Base-by-base conservation (phyloP, 768 basidiomycete genomes). In the Xanthoconium stramineum region DNA sequence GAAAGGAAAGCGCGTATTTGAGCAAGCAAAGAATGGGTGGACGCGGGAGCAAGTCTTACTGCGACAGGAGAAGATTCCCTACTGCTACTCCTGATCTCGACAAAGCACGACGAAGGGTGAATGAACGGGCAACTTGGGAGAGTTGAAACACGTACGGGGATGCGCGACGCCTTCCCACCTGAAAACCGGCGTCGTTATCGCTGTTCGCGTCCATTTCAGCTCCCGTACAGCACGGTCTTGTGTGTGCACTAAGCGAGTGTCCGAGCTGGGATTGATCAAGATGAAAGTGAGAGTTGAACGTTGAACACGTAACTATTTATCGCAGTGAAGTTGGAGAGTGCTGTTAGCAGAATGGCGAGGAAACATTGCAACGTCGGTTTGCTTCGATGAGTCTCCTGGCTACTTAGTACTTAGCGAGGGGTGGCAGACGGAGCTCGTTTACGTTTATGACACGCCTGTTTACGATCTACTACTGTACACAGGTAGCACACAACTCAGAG, bases 41-140 rank as follows among this genome's bases (percentile, higher is more conserved):
- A 33, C 11, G 29, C n/a, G 51, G 32, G 33, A n/a, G 39, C 35
- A n/a, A 20, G 48, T 66, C 78, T 65, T 57, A 82, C 81, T 57
- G 73, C 64, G 50, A 61, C 70, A 44, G 81, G 80, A 38, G 83
- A 83, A 20, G 80, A 80, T 58, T 83, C 83, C 49, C 81, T 73
- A 65, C 83, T 84, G 64, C 83, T 85, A 66, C 81, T 85, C 59
- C 83, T 85, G 55, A 19, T 49, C 56, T 47, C 57, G 56, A 63
- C 60, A 38, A 43, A 59, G 48, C 45, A 10, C 0, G 7, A 10
- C 0, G 3, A 33, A 14, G 39, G 35, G 44, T 56, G 62, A 58
- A 37, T 24, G 56, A 37, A 48, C 45, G 35, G 46, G 48, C 32
- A 30, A 29, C 20, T 33, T 24, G 50, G 20, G 37, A 42, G 6